A percentile compares a stretch with the other conserved stretches of the same genome.
Evolutionary conservation across 257 asterid genomes (phyloP).

Genomic region (Nicotiana sylvestris): DNA sequence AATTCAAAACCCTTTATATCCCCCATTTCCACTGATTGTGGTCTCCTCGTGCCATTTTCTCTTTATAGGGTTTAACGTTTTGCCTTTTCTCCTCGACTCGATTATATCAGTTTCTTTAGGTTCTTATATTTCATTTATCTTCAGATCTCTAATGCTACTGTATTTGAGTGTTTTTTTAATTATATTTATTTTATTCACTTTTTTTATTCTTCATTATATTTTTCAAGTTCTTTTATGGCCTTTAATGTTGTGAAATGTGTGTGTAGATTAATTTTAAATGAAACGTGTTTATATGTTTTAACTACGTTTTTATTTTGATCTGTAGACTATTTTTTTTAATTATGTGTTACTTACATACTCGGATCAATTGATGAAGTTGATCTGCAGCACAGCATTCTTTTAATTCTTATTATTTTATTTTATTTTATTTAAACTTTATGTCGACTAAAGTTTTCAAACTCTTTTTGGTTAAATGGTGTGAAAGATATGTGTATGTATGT

Average conservation of each 20-base stretch:
- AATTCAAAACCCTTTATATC: background rate
- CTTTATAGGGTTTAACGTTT: constrained; percentile 26
- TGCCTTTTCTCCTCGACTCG: background rate
- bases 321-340: too few species aligned
- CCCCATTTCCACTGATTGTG: constrained; percentile 29
- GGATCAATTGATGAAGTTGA: too few species aligned
- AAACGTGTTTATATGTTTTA: background rate
- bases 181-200: background rate
- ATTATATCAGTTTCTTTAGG: background rate
- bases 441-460: background rate
- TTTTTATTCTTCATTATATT: background rate
- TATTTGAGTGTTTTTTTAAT: background rate
- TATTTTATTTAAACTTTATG: background rate
- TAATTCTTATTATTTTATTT: too few species aligned
- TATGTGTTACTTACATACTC: background rate
- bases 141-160: background rate
- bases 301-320: background rate
- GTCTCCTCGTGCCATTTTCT: constrained; percentile 27
- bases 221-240: background rate
- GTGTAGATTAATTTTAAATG: background rate
- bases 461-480: background rate
- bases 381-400: too few species aligned
- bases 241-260: background rate
- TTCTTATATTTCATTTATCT: background rate
- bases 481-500: background rate